A percentile compares a stretch with the other conserved stretches of the same genome.
Evolutionary conservation across 768 basidiomycete genomes (phyloP).

Genomic region (Leccinum pellstonianum): DNA sequence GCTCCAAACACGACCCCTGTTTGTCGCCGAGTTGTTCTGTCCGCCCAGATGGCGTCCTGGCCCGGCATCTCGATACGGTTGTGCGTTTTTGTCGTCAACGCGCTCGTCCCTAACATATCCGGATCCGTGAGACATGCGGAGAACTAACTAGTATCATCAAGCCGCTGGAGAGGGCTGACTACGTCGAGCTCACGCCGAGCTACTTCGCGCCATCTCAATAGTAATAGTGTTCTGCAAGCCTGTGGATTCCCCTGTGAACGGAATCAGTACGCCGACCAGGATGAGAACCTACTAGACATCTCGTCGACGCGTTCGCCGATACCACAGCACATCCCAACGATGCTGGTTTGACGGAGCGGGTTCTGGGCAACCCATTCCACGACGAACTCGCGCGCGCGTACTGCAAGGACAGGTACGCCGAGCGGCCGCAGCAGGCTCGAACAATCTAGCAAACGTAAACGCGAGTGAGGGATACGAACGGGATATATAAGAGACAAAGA

Average conservation of each 20-base stretch:
- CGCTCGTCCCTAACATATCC: too few relatives aligned
- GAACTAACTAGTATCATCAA: too few relatives aligned
- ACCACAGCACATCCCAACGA: conserved; percentile 90
- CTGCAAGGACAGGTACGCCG: conserved; percentile 82
- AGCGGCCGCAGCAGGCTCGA: conserved; percentile 82
- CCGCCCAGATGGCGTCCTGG: too few relatives aligned
- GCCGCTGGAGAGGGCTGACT: too few relatives aligned
- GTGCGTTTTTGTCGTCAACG: too few relatives aligned
- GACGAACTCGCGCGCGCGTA: conserved; percentile 84
- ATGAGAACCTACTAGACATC: conserved; percentile 72
- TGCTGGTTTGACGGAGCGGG: conserved; percentile 92
- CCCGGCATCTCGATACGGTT: too few relatives aligned
- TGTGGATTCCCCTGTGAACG: conserved; percentile 74
- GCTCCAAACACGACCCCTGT: too few relatives aligned
- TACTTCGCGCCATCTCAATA: conserved; percentile 83
- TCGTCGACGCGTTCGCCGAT: conserved; percentile 88
- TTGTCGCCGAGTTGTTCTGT: too few relatives aligned
- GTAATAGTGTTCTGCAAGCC: conserved; percentile 95
- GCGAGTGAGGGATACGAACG: conserved; percentile 5
- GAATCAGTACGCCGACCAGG: background rate
- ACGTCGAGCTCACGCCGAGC: too few relatives aligned
- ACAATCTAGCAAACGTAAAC: conserved; percentile 46
- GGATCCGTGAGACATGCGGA: too few relatives aligned
- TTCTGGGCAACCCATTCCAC: conserved; percentile 94
- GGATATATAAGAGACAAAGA: background rate